Base-by-base conservation (phyloP, 1,139 yeast species). In the Geotrichum australiense region DNA sequence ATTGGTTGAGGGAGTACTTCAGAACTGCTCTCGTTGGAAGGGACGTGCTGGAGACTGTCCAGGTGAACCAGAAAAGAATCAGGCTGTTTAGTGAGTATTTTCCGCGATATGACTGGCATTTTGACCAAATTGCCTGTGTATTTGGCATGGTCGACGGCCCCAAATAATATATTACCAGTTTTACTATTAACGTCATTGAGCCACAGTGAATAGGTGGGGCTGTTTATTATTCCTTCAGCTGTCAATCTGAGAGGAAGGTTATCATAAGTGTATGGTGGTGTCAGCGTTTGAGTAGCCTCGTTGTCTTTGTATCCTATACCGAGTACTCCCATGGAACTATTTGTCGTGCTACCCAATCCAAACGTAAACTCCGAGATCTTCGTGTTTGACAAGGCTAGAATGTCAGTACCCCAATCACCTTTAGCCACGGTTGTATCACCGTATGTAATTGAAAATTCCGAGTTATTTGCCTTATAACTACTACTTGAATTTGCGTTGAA, bases 61-160 rank as follows among this genome's bases (percentile, higher is more conserved):
- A 41, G 21, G 18, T 30, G 27, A 30, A 41, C 29, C 8, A 32
- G 11, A 14, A 41, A 32, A 3, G 32, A 14, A 15, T 7, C n/a
- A n/a, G 44, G 44, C 14, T 11, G 25, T 21, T 23, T 23, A 20
- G 12, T n/a, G 10, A 11, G 39, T 14, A n/a, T 11, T 10, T 5
- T 10, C n/a, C 3, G 30, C 16, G 4, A 12, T 15, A 21, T 25
- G 24, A 37, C 22, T 5, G 50, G 49, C 11, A 53, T 35, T 8
- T 43, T 42, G 35, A 42, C 48, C 18, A 73, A 60, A 6, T 59
- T 49, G 1, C 78, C 80, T 0, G 59, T 35, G 53, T 66, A 72
- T 53, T 72, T 73, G 22, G 70, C 62, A 35, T 63, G 61, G 55
- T 75, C 80, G n/a, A 74, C 59, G 4, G 75, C 80, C 11, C 80